A percentile compares a stretch with the other conserved stretches of the same genome.
Evolutionary conservation across 2,329 filamentous ascomycete genomes (phyloP).

Genomic region (Penicillium polonicum): DNA sequence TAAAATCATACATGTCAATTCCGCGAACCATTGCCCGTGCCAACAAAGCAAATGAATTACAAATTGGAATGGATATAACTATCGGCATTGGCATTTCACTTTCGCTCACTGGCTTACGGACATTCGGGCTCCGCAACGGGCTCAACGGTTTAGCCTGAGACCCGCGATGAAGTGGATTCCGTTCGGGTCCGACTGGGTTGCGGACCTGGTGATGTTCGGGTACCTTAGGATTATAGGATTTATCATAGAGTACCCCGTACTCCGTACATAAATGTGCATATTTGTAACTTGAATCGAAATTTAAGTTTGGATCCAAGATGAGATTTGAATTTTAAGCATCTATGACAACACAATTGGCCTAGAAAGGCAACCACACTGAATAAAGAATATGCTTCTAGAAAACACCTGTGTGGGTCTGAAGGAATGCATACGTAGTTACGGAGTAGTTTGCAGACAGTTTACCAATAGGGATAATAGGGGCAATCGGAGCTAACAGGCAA

Average conservation of each 20-base stretch:
- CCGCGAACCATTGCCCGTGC: background rate
- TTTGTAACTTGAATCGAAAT: background rate
- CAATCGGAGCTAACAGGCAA: background rate
- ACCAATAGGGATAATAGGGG: background rate
- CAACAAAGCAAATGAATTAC: background rate
- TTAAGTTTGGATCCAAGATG: background rate
- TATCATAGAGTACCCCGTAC: background rate
- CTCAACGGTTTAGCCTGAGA: conserved; percentile 15
- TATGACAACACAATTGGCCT: background rate
- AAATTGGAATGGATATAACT: background rate
- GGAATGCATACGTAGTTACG: background rate
- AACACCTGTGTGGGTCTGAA: background rate
- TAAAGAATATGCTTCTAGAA: background rate
- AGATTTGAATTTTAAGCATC: too few relatives aligned
- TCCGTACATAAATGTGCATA: background rate
- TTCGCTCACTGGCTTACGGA: background rate
- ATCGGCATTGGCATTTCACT: background rate
- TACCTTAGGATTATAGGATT: background rate
- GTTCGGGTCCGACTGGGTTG: conserved; percentile 1
- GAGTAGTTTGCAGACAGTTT: background rate
- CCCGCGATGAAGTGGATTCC: conserved; percentile 10
- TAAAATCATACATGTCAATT: background rate
- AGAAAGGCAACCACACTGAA: background rate
- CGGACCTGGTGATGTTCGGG: background rate
- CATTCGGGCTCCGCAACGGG: conserved; percentile 16